Conservation (phyloP, 2,329 filamentous ascomycete species). For the Beauveria medogensis region DNA sequence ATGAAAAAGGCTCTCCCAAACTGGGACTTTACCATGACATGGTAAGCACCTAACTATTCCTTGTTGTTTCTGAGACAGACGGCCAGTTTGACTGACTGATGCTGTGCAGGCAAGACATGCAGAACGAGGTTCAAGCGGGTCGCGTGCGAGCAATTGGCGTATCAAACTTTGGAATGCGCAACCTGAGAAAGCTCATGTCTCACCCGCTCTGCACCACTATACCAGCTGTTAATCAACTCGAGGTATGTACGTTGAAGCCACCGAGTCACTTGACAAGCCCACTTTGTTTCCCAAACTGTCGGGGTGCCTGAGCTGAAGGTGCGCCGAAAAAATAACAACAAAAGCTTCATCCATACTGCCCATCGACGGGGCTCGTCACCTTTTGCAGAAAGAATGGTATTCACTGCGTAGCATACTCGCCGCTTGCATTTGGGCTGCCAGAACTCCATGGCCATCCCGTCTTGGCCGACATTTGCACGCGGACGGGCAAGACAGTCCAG, state of each 20-base stretch:
- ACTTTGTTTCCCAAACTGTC: background rate
- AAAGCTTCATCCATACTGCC: conserved; percentile 8
- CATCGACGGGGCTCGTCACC: background rate
- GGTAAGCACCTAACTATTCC: background rate
- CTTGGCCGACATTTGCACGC: background rate
- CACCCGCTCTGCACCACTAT: conserved; percentile 31
- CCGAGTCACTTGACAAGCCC: no score
- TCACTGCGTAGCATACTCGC: conserved; percentile 4
- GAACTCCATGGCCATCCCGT: background rate
- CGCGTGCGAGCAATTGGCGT: conserved; percentile 77
- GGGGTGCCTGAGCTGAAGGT: background rate
- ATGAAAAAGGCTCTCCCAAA: background rate
- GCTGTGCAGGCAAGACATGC: conserved; percentile 40
- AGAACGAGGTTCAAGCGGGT: conserved; percentile 59
- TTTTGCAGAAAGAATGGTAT: background rate
- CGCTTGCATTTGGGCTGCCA: background rate
- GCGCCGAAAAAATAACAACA: no score
- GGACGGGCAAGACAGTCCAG: background rate
- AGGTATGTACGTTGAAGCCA: background rate
- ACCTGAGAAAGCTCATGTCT: conserved; percentile 69
- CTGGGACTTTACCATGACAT: conserved; percentile 6
- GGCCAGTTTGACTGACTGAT: background rate
- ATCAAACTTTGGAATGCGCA: conserved; percentile 76
- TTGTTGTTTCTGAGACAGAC: background rate
- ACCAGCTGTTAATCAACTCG: conserved; percentile 1